These are phyloP conservation scores for Ceratocystis diversiconidia DNA, from an alignment of 2,329 filamentous ascomycete species.

Conservation along the genomic window DNA sequence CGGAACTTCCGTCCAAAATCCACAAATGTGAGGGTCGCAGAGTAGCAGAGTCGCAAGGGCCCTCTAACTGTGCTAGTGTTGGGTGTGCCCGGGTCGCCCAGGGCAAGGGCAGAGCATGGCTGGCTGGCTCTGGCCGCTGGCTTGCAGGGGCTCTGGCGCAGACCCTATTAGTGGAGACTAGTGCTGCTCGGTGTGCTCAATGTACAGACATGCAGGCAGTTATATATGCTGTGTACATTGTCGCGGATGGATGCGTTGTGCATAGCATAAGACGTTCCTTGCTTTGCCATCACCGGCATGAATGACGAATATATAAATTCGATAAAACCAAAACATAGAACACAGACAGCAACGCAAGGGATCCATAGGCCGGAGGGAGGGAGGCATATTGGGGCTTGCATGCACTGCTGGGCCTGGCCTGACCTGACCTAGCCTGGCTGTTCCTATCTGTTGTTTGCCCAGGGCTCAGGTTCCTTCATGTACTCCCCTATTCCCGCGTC, in stretches of 20 bases:
- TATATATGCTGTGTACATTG: too few relatives aligned
- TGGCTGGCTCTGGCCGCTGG: neutral
- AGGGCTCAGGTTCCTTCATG: constrained; percentile 19
- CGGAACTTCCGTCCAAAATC: constrained; percentile 2
- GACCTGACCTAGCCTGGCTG: neutral
- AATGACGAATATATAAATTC: neutral
- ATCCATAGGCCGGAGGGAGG: neutral
- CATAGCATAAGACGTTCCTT: neutral
- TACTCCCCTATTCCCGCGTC: constrained; percentile 15
- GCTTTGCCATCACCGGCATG: neutral
- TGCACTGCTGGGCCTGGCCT: neutral
- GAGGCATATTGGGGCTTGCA: neutral
- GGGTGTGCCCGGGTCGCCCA: neutral
- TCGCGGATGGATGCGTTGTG: neutral
- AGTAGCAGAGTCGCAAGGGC: constrained; percentile 5
- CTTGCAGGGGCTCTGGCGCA: neutral
- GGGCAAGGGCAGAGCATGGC: neutral
- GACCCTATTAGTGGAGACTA: too few relatives aligned
- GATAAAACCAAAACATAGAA: neutral
- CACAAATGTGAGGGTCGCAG: neutral
- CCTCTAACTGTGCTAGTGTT: neutral
- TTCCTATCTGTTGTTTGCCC: neutral
- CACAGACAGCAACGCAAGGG: neutral
- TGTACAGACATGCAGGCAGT: too few relatives aligned
- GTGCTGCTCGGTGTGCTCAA: too few relatives aligned